Conservation (phyloP, 2,329 filamentous ascomycete species). For the Microsporum ferrugineum region DNA sequence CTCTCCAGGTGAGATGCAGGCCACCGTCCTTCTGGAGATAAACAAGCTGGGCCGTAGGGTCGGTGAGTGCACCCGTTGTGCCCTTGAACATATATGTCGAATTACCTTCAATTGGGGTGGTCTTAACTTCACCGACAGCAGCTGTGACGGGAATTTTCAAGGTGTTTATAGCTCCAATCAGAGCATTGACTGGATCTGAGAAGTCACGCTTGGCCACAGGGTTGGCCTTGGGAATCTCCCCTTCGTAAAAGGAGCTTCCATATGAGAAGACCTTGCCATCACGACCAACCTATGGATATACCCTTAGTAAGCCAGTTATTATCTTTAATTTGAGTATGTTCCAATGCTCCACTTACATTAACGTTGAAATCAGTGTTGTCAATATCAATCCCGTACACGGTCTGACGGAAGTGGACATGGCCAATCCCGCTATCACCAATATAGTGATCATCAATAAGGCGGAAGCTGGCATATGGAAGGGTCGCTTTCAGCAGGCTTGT, state of each 20-base stretch:
- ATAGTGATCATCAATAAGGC: constrained; percentile 11
- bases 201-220: constrained; percentile 8
- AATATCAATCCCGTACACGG: constrained; percentile 10
- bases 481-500: constrained; percentile 6
- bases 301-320: too few relatives aligned
- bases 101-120: constrained; percentile 5
- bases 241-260: constrained; percentile 11
- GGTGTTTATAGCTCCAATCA: constrained; percentile 4
- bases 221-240: constrained; percentile 9
- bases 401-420: constrained; percentile 12
- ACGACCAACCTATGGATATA: constrained; percentile 6
- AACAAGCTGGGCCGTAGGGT: constrained; percentile 10
- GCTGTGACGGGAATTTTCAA: constrained; percentile 8
- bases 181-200: constrained; percentile 10
- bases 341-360: constrained; percentile 7
- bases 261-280: constrained; percentile 12
- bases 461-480: constrained; percentile 7
- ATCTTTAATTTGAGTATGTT: not conserved
- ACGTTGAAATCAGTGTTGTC: constrained; percentile 13
- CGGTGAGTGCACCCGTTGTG: constrained; percentile 10
- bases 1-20: constrained; percentile 9
- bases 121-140: constrained; percentile 2
- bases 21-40: constrained; percentile 11
- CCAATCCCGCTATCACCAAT: constrained; percentile 10
- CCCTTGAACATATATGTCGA: constrained; percentile 10